phyloP scores from a whole-genome alignment of 192 early-diverging fungal species.

The Backusella macrospora region DNA sequence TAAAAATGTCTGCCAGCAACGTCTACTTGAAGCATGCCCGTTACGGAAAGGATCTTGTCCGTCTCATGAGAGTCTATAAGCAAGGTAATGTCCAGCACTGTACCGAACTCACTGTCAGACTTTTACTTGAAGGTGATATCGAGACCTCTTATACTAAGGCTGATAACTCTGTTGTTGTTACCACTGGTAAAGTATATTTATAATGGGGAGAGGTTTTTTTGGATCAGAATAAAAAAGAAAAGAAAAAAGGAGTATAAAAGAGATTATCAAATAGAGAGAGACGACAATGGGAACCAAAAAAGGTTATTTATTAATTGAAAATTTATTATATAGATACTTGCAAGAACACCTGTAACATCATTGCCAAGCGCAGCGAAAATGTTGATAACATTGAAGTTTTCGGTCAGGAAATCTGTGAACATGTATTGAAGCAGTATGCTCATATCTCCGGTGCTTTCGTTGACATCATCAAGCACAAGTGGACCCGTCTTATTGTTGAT shows the following conservation, averaged over 20 bases:
- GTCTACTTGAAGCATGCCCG: constrained; percentile 53
- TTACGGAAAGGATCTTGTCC: constrained; percentile 79
- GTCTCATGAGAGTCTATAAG: constrained; percentile 72
- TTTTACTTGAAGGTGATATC: constrained; percentile 58
- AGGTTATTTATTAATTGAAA: not conserved
- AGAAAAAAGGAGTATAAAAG: not conserved
- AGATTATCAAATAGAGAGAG: not conserved
- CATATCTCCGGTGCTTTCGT: constrained; percentile 68
- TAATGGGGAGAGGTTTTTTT: not conserved
- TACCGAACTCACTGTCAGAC: constrained; percentile 69
- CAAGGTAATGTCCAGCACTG: constrained; percentile 63
- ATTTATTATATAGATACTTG: constrained; percentile 52
- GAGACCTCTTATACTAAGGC: constrained; percentile 75
- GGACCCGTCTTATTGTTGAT: constrained; percentile 71
- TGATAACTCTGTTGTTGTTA: constrained; percentile 74
- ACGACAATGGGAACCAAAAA: not conserved
- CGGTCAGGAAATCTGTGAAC: constrained; percentile 65
- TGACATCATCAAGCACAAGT: constrained; percentile 72
- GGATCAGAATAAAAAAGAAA: not conserved
- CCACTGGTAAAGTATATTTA: constrained; percentile 51
- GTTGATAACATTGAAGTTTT: constrained; percentile 77
- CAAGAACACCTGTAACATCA: constrained; percentile 77
- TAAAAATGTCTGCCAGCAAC: constrained; percentile 28
- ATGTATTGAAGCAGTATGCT: constrained; percentile 72
- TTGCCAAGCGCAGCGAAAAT: constrained; percentile 70